Evolutionary conservation across 2,329 filamentous ascomycete species (phyloP).

Genomic region (Fusarium kyushuense): DNA sequence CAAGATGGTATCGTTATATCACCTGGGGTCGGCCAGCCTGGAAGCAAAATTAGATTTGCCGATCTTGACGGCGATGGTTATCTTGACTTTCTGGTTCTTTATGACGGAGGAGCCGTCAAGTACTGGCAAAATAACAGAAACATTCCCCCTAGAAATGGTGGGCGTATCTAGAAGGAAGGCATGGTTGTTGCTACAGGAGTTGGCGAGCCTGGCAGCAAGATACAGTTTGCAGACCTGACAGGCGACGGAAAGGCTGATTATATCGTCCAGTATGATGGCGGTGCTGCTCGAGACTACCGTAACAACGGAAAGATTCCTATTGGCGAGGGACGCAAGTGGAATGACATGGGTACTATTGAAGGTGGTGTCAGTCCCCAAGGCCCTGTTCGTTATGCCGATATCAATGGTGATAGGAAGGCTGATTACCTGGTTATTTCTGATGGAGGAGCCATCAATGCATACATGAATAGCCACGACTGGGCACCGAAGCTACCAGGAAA

Average conservation of each 20-base stretch:
- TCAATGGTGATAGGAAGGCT: slow-evolving; percentile 32
- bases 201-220: slow-evolving; percentile 19
- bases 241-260: slow-evolving; percentile 28
- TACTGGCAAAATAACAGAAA: slow-evolving; percentile 25
- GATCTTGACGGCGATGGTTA: slow-evolving; percentile 34
- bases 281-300: slow-evolving; percentile 14
- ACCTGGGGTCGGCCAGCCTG: slow-evolving; percentile 11
- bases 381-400: slow-evolving; percentile 29
- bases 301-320: slow-evolving; percentile 16
- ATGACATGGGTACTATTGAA: slow-evolving; percentile 23
- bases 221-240: slow-evolving; percentile 21
- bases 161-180: slow-evolving; percentile 32
- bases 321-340: slow-evolving; percentile 18
- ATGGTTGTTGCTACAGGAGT: slow-evolving; percentile 8
- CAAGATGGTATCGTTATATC: slow-evolving; percentile 8
- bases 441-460: slow-evolving; percentile 26
- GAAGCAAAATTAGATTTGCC: slow-evolving; percentile 29
- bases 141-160: background rate
- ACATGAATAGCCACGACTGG: slow-evolving; percentile 23
- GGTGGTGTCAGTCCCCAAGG: slow-evolving; percentile 20
- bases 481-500: slow-evolving; percentile 2
- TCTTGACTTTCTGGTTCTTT: slow-evolving; percentile 19
- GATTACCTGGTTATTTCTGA: slow-evolving; percentile 31
- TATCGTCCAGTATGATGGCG: slow-evolving; percentile 25
- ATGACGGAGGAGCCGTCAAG: slow-evolving; percentile 24